phyloP scores from a whole-genome alignment of 225 moss, liverwort and hornwort genomes.

The Ulota crispa region DNA sequence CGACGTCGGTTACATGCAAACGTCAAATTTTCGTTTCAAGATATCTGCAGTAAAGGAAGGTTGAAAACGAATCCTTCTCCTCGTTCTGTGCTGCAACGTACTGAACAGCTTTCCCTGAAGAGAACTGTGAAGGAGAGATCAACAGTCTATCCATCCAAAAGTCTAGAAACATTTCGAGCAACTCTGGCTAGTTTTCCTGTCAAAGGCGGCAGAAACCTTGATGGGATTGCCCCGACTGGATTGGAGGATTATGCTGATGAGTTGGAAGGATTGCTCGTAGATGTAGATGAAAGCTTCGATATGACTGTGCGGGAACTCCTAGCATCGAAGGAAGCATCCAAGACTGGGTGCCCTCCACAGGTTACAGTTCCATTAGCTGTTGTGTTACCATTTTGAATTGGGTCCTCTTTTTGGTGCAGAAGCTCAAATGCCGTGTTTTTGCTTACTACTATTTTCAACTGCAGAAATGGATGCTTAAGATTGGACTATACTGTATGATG shows the following conservation, averaged over 20 bases:
- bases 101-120: conserved; percentile 17
- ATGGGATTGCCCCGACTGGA: not conserved
- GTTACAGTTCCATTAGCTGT: conserved; percentile 21
- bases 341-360: conserved; percentile 11
- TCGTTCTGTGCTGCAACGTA: not conserved
- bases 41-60: not conserved
- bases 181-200: conserved; percentile 11
- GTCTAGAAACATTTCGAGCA: not conserved
- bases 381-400: conserved; percentile 1
- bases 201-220: conserved; percentile 20
- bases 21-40: conserved; percentile 10
- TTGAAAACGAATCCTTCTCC: conserved; percentile 13
- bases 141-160: conserved; percentile 7
- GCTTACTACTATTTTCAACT: not conserved
- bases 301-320: conserved; percentile 27
- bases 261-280: conserved; percentile 29
- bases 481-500: not conserved
- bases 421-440: not conserved
- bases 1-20: conserved; percentile 20
- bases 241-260: conserved; percentile 34
- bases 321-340: conserved; percentile 15
- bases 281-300: conserved; percentile 8
- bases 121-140: conserved; percentile 26
- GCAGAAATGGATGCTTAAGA: not conserved
- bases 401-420: not conserved